phyloP scores from a whole-genome alignment of 495 filamentous ascomycete genomes.

The Bathelium albidoporum region DNA sequence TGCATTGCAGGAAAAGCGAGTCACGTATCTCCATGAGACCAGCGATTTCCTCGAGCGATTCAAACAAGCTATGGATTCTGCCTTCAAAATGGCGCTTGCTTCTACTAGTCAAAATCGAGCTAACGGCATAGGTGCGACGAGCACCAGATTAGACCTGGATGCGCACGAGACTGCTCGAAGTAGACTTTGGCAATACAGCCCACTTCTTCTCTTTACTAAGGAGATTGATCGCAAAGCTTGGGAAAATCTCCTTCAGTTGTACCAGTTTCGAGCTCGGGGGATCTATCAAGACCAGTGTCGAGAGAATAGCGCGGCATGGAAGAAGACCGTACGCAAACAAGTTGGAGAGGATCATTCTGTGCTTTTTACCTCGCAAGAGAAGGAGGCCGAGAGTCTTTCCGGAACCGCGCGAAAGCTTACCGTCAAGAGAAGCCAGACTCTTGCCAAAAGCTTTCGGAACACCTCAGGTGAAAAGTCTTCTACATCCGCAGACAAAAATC shows the following conservation, averaged over 20 bases:
- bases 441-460: conserved; percentile 67
- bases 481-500: conserved; percentile 50
- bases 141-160: conserved; percentile 39
- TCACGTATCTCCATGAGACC: conserved; percentile 67
- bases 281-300: conserved; percentile 75
- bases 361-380: conserved; percentile 77
- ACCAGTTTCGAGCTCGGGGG: conserved; percentile 61
- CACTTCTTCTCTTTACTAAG: conserved; percentile 72
- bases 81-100: conserved; percentile 59
- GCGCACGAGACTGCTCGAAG: conserved; percentile 44
- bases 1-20: conserved; percentile 85
- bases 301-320: conserved; percentile 73
- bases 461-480: conserved; percentile 54
- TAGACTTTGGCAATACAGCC: conserved; percentile 71
- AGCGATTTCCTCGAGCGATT: conserved; percentile 63
- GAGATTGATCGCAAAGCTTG: conserved; percentile 75
- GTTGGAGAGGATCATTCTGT: conserved; percentile 65
- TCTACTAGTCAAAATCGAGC: conserved; percentile 24
- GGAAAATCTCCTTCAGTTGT: conserved; percentile 65
- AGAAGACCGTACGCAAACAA: conserved; percentile 65
- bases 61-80: conserved; percentile 66
- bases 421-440: conserved; percentile 71
- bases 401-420: conserved; percentile 76
- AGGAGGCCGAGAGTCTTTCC: conserved; percentile 40
- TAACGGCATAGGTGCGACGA: conserved; percentile 11